These are phyloP conservation scores for Dendrothele bispora DNA, from an alignment of 768 basidiomycete genomes.

Conservation along the genomic window DNA sequence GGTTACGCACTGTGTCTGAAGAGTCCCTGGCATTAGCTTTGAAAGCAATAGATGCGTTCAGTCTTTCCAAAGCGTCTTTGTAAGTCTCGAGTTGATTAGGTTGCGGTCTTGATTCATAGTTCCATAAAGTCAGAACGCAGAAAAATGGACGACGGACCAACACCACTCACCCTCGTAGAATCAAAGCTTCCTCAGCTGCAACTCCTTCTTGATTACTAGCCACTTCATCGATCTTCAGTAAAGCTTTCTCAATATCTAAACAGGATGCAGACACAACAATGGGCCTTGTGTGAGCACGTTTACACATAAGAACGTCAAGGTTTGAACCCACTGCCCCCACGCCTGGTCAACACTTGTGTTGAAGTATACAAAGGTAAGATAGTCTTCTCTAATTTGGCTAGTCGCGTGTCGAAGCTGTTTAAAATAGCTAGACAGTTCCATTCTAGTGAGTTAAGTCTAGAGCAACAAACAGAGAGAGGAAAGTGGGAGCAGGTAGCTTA, in stretches of 20 bases:
- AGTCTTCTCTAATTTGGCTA: constrained; percentile 83
- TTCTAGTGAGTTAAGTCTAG: background rate
- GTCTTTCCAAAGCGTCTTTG: constrained; percentile 69
- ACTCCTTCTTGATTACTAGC: constrained; percentile 74
- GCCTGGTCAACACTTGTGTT: constrained; percentile 70
- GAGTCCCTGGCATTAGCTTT: constrained; percentile 58
- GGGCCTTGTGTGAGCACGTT: too few relatives aligned
- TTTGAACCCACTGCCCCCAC: constrained; percentile 62
- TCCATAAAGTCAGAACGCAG: constrained; percentile 1
- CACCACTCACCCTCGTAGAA: constrained; percentile 66
- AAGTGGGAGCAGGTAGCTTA: constrained; percentile 35
- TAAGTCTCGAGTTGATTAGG: constrained; percentile 63
- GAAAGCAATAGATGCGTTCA: constrained; percentile 81
- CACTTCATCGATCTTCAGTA: constrained; percentile 77
- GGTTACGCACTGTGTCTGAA: constrained; percentile 56
- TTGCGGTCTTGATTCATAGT: constrained; percentile 60
- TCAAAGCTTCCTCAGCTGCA: constrained; percentile 75
- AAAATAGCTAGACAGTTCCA: constrained; percentile 62
- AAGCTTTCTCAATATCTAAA: constrained; percentile 77
- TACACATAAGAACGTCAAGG: background rate
- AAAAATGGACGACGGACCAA: background rate
- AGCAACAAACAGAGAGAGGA: too few relatives aligned
- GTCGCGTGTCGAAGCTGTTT: constrained; percentile 78
- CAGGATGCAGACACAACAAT: too few relatives aligned
- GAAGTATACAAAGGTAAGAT: constrained; percentile 81